Evolutionary conservation across 768 basidiomycete species (phyloP).

Genomic region (Russula brevipes): DNA sequence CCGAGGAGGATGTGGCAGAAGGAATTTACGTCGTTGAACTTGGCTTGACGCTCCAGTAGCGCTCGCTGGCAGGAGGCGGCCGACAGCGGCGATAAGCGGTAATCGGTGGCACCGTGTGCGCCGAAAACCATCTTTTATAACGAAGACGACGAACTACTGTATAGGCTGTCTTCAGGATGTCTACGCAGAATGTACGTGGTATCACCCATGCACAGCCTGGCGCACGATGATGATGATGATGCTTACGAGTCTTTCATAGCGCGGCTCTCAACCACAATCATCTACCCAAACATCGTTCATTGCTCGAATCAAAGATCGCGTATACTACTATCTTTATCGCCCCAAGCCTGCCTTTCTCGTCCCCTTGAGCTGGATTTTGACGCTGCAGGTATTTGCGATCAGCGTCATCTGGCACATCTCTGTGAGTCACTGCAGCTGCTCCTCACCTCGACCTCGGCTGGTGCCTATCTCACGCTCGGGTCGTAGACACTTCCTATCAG

Average conservation of each 20-base stretch:
- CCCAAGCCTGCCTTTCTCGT: background rate
- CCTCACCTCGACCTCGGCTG: background rate
- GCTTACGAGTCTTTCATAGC: background rate
- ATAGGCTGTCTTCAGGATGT: background rate
- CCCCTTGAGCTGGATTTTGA: slow-evolving; percentile 9
- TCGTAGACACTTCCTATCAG: slow-evolving; percentile 7
- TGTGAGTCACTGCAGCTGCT: background rate
- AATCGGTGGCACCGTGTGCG: too few species aligned
- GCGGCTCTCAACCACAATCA: too few species aligned
- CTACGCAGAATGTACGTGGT: slow-evolving; percentile 2
- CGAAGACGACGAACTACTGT: background rate
- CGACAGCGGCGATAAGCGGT: too few species aligned
- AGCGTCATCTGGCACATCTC: background rate
- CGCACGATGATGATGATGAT: too few species aligned
- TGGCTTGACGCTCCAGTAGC: too few species aligned
- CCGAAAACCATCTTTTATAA: background rate
- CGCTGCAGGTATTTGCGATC: background rate
- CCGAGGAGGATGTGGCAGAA: too few species aligned
- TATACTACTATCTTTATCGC: background rate
- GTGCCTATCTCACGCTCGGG: background rate
- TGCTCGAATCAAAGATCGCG: background rate
- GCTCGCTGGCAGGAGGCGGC: too few species aligned
- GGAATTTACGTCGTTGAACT: too few species aligned
- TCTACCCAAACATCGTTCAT: background rate
- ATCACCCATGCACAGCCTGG: background rate